Evolutionary conservation across 148 eudicot species (phyloP), one percentile per base, ranked within the genome.

Genomic region (Simmondsia chinensis): DNA sequence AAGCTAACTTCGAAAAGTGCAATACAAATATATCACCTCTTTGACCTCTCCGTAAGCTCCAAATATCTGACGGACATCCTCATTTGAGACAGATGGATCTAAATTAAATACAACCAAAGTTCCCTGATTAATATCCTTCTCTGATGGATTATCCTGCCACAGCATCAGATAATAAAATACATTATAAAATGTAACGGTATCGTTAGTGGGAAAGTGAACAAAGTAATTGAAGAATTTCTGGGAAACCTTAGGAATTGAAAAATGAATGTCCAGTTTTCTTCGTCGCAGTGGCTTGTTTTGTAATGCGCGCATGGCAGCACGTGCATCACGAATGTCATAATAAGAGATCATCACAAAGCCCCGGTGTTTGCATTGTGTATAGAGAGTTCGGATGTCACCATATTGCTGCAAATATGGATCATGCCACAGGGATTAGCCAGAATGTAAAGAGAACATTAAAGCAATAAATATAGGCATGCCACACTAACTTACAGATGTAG

Each of bases 311-410:
- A 85, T 85, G 42, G 99, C 95, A 50, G 72, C 59, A 43, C 94
- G 76, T 37, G 99, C 99, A 65, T 87, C 88, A 44, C 99, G 84
- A 20, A 91, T 91, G 48, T 91, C 95, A 27, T 79, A 85, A 50
- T 91, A 91, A 19, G 99, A 85, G 60, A 91, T 85, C 99, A 91
- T 91, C 59, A 91, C 95, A 69, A 91, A 91, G 23, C 99, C 99
- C 65, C 95, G 60, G 48, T 82, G 94, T 60, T 91, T 91, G 64
- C 94, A 82, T 11, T 95, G 83, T 33, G 99, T 85, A 52, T 91
- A 85, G 28, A 91, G 60, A 31, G 95, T 79, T 55, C 94, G 68
- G 55, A 91, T 91, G 64, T 85, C 86, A 9, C 99, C 99, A 73
- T 71, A 85, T 82, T 85, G 95, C 99, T 91, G 58, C 56, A 57